Conservation (phyloP, 306 rosid species). For the Geum urbanum region DNA sequence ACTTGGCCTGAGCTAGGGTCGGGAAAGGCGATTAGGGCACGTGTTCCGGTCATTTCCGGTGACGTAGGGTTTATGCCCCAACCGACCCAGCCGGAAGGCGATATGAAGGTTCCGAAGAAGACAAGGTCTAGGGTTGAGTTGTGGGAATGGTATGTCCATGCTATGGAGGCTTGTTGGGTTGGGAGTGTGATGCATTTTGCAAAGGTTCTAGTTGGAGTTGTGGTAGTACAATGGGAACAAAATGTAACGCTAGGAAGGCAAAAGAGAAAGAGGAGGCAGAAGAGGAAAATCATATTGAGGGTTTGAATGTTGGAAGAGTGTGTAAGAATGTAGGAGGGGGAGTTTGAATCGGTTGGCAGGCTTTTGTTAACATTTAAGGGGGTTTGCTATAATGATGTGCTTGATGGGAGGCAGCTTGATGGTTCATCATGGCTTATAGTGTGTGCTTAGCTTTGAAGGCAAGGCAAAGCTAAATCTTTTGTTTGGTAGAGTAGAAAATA, state of each 20-base stretch:
- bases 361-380: conserved; percentile 41
- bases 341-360: conserved; percentile 19
- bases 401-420: conserved; percentile 13
- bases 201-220: conserved; percentile 52
- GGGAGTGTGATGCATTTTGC: conserved; percentile 82
- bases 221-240: conserved; percentile 68
- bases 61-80: conserved; percentile 85
- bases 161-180: conserved; percentile 87
- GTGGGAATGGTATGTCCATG: conserved; percentile 84
- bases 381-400: conserved; percentile 32
- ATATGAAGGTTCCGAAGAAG: conserved; percentile 84
- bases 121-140: conserved; percentile 70
- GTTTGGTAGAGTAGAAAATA: conserved; percentile 45
- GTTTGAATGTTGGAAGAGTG: conserved; percentile 8
- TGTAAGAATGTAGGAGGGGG: conserved; percentile 18
- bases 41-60: conserved; percentile 76
- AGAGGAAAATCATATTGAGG: conserved; percentile 35
- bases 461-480: conserved; percentile 33
- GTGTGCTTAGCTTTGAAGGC: conserved; percentile 74
- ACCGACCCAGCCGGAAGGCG: conserved; percentile 98
- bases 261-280: conserved; percentile 28
- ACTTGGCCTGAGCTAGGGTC: conserved; percentile 80
- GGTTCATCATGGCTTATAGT: conserved; percentile 30
- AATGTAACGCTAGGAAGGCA: conserved; percentile 30
- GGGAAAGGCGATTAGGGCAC: conserved; percentile 69